Conservation (phyloP, 257 asterid genomes). For the Solanum tacnaense region DNA sequence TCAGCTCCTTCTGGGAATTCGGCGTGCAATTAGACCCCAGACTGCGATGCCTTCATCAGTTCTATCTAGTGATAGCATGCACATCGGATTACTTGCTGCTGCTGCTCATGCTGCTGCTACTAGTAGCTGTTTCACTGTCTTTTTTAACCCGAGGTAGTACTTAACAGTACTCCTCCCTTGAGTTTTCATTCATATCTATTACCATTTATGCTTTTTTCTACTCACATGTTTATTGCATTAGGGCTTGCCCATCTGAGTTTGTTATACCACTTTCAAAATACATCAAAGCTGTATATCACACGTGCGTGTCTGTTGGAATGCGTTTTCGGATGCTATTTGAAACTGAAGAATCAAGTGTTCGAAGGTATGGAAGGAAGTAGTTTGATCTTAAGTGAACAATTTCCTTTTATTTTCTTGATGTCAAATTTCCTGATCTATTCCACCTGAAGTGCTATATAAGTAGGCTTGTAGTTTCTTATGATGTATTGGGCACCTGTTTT, state of each 20-base stretch:
- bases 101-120: conserved; percentile 99
- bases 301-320: conserved; percentile 93
- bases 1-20: conserved; percentile 88
- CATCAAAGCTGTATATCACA: conserved; percentile 82
- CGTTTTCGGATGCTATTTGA: conserved; percentile 94
- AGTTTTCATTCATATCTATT: neutral
- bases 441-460: neutral
- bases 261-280: conserved; percentile 86
- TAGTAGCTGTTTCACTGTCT: conserved; percentile 90
- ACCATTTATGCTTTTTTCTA: neutral
- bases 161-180: neutral
- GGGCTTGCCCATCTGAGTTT: conserved; percentile 97
- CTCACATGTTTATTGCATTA: conserved; percentile 21
- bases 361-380: conserved; percentile 44
- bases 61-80: conserved; percentile 97
- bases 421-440: neutral
- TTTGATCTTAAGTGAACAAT: neutral
- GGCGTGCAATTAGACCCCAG: conserved; percentile 87
- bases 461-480: neutral
- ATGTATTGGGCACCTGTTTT: neutral
- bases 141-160: conserved; percentile 74
- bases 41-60: conserved; percentile 98
- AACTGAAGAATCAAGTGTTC: conserved; percentile 97
- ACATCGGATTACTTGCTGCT: conserved; percentile 95
- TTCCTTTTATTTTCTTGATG: neutral